A percentile compares a stretch with the other conserved stretches of the same genome.
phyloP scores from a whole-genome alignment of 768 basidiomycete species.

The Mycena indigotica region DNA sequence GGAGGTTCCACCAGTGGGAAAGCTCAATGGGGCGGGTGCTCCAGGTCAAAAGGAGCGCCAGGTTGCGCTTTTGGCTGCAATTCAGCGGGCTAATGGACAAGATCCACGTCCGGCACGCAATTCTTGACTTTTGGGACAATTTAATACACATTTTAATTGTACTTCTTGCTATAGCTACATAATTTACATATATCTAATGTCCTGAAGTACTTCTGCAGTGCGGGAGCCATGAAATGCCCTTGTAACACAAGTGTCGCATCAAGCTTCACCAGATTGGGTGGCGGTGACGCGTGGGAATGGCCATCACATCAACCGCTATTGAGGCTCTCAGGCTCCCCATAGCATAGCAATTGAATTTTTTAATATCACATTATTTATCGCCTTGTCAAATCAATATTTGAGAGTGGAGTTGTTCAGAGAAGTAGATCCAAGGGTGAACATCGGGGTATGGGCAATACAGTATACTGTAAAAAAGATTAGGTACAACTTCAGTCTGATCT shows the following conservation, averaged over 20 bases:
- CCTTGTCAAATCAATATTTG: too few relatives aligned
- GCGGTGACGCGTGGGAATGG: neutral
- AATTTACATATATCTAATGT: neutral
- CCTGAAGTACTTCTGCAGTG: neutral
- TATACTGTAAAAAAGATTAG: too few relatives aligned
- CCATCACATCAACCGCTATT: neutral
- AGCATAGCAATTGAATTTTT: too few relatives aligned
- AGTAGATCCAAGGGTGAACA: too few relatives aligned
- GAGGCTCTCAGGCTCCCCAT: too few relatives aligned
- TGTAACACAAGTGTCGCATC: neutral
- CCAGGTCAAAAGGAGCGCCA: constrained; percentile 2
- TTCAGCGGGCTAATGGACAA: neutral
- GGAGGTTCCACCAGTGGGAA: neutral
- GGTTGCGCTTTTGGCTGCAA: neutral
- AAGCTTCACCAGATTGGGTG: neutral
- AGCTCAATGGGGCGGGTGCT: neutral
- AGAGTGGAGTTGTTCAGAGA: too few relatives aligned
- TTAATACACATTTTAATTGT: neutral
- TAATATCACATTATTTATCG: too few relatives aligned
- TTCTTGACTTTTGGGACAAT: neutral
- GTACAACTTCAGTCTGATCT: too few relatives aligned
- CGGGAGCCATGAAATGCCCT: neutral
- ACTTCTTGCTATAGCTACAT: neutral
- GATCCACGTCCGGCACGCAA: constrained; percentile 1
- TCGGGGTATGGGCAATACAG: too few relatives aligned